phyloP scores from a whole-genome alignment of 2,329 filamentous ascomycete species.

The Aspergillus alliaceus region DNA sequence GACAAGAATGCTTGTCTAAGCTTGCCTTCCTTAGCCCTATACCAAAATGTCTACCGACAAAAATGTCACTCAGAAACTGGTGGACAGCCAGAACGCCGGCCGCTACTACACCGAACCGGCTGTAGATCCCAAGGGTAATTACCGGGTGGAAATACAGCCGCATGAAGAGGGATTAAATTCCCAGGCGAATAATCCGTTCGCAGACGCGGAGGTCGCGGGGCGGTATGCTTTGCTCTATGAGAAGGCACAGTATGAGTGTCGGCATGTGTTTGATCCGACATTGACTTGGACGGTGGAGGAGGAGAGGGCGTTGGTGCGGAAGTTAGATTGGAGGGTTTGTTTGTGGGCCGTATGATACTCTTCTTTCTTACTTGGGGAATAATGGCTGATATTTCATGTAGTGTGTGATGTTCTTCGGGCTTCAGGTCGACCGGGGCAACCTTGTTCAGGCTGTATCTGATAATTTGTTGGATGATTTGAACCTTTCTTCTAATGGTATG shows the following conservation, averaged over 20 bases:
- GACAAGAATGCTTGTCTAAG: background rate
- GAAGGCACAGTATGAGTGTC: constrained; percentile 50
- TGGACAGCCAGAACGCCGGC: background rate
- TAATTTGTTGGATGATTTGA: constrained; percentile 50
- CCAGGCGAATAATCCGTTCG: constrained; percentile 40
- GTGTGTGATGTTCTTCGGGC: constrained; percentile 60
- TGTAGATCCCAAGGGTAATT: background rate
- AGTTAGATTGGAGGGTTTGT: constrained; percentile 24
- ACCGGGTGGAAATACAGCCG: background rate
- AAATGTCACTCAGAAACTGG: background rate
- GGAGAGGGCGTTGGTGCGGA: constrained; percentile 30
- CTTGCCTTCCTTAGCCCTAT: no score
- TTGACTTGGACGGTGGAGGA: constrained; percentile 35
- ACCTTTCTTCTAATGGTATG: constrained; percentile 31
- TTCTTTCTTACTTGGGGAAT: constrained; percentile 5
- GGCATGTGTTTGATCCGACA: constrained; percentile 43
- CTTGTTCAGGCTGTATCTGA: constrained; percentile 58
- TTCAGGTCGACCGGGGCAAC: constrained; percentile 62
- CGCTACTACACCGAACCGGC: background rate
- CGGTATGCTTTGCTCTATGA: constrained; percentile 58
- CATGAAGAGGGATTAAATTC: background rate
- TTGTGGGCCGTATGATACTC: constrained; percentile 26
- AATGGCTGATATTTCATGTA: constrained; percentile 9
- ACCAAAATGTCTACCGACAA: background rate
- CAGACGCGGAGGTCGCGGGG: constrained; percentile 53